phyloP scores from a whole-genome alignment of 1,284 basidiomycete species.

The Hemileia vastatrix region DNA sequence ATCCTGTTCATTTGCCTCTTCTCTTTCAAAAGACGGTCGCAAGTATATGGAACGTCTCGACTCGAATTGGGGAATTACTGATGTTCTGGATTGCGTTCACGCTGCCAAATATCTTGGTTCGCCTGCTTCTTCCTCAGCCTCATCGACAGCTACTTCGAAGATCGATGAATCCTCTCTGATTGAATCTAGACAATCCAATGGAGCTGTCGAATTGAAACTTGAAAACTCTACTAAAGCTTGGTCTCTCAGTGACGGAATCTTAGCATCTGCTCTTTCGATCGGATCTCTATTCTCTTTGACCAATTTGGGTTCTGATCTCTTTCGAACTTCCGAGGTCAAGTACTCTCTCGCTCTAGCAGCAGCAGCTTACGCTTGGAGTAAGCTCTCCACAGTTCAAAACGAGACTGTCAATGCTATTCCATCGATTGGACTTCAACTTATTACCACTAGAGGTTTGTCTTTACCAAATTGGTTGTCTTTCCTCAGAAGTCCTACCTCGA shows the following conservation, averaged over 20 bases:
- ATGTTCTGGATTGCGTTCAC: constrained; percentile 55
- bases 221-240: background rate
- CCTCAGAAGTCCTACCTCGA: background rate
- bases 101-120: constrained; percentile 51
- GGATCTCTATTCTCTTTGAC: background rate
- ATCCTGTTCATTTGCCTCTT: background rate
- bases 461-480: background rate
- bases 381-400: constrained; percentile 19
- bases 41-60: constrained; percentile 51
- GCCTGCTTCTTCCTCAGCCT: constrained; percentile 45
- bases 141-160: constrained; percentile 53
- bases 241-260: background rate
- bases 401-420: constrained; percentile 31
- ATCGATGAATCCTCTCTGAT: background rate
- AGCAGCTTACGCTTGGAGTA: constrained; percentile 18
- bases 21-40: background rate
- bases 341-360: background rate
- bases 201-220: background rate
- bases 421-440: constrained; percentile 32
- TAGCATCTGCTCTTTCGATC: background rate
- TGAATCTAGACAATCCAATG: background rate
- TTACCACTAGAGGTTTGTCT: constrained; percentile 28
- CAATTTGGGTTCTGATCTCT: background rate
- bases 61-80: constrained; percentile 59
- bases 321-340: background rate